These are phyloP conservation scores for Blastomyces parvus DNA, from an alignment of 2,329 filamentous ascomycete species.

Conservation along the genomic window DNA sequence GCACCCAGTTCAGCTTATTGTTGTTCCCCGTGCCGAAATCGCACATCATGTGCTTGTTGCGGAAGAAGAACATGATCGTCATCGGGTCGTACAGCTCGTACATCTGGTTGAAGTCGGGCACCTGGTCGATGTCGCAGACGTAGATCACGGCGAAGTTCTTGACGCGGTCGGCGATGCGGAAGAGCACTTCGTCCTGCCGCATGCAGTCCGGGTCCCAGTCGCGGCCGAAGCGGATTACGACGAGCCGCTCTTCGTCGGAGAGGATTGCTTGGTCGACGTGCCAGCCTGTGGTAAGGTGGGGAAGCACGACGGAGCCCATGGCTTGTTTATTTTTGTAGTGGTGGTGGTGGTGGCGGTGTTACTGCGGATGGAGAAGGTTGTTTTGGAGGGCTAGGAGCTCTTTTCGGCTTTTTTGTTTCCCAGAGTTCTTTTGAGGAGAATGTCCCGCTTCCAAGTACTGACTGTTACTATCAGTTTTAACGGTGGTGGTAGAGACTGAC, in stretches of 20 bases:
- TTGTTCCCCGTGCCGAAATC: slow-evolving; percentile 74
- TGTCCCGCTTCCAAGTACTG: not conserved
- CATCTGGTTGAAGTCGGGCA: slow-evolving; percentile 93
- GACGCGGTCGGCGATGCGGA: slow-evolving; percentile 84
- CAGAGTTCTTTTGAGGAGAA: too few relatives aligned
- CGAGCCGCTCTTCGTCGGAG: slow-evolving; percentile 80
- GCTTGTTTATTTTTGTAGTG: not conserved
- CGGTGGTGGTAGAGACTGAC: not conserved
- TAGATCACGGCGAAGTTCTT: slow-evolving; percentile 69
- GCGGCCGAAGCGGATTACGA: slow-evolving; percentile 86
- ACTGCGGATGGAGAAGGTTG: not conserved
- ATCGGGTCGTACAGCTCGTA: slow-evolving; percentile 85
- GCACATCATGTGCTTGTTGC: slow-evolving; percentile 89
- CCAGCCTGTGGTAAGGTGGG: slow-evolving; percentile 86
- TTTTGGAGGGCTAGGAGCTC: not conserved
- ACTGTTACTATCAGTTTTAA: not conserved
- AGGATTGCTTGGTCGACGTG: slow-evolving; percentile 97
- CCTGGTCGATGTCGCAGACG: slow-evolving; percentile 77
- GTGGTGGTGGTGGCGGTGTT: not conserved
- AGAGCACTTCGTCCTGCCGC: slow-evolving; percentile 85
- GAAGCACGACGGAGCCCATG: slow-evolving; percentile 82
- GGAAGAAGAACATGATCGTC: slow-evolving; percentile 96
- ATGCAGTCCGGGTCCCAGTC: slow-evolving; percentile 74
- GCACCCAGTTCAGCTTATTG: slow-evolving; percentile 93
- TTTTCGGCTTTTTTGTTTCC: not conserved